Evolutionary conservation across 805 yeast genomes (phyloP).

Genomic region (Cyberlindnera sargentensis): DNA sequence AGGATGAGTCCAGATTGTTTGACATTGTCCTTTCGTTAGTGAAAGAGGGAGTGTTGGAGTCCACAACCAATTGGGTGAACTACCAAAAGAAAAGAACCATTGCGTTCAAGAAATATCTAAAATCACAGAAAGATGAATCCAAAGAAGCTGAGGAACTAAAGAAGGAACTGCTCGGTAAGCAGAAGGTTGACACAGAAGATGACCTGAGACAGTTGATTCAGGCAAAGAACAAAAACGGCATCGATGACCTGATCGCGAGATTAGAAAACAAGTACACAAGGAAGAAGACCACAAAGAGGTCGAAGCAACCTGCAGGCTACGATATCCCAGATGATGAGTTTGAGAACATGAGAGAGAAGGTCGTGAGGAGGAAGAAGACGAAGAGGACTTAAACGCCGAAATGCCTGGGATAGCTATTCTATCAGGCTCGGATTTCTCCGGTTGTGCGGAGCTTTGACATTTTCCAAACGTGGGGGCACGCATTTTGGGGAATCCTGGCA

Average conservation of each 20-base stretch:
- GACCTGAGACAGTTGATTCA: conserved; percentile 45
- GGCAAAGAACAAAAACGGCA: conserved; percentile 34
- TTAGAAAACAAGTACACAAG: conserved; percentile 45
- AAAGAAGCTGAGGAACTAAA: conserved; percentile 50
- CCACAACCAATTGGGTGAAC: conserved; percentile 39
- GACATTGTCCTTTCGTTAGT: conserved; percentile 42
- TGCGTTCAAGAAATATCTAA: conserved; percentile 40
- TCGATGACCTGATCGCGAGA: conserved; percentile 39
- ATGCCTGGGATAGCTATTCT: too few relatives aligned
- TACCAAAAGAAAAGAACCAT: conserved; percentile 44
- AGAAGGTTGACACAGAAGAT: conserved; percentile 26
- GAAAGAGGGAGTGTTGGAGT: conserved; percentile 29
- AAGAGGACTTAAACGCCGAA: too few relatives aligned
- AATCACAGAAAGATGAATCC: conserved; percentile 55
- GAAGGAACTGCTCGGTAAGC: conserved; percentile 30
- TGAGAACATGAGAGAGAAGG: conserved; percentile 26
- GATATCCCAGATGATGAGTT: conserved; percentile 48
- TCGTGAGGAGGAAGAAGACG: background rate
- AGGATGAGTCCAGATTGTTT: conserved; percentile 57
- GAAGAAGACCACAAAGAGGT: conserved; percentile 26
- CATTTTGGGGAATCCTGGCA: too few relatives aligned
- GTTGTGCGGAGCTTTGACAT: too few relatives aligned
- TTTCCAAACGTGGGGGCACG: too few relatives aligned
- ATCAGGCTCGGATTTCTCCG: too few relatives aligned
- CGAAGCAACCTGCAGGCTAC: conserved; percentile 17